Conservation (phyloP, 495 filamentous ascomycete genomes). For the Wilcoxina mikolae region DNA sequence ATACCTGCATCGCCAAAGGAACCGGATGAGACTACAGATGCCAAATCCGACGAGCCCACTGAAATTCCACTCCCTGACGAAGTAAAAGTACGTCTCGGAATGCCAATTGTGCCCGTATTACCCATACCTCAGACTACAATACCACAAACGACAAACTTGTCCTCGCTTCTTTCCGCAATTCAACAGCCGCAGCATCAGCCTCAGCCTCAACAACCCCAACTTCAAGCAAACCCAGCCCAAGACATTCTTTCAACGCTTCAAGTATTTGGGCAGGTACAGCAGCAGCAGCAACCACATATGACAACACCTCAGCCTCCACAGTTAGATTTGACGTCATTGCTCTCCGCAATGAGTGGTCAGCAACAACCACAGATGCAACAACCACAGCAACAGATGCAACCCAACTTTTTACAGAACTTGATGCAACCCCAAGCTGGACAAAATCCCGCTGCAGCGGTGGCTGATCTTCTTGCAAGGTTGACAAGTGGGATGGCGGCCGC, state of each 20-base stretch:
- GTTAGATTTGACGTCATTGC: constrained; percentile 2
- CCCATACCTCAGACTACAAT: constrained; percentile 14
- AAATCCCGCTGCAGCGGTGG: not conserved
- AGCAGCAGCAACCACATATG: constrained; percentile 2
- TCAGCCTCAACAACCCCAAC: constrained; percentile 15
- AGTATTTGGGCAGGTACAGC: not conserved
- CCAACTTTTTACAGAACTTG: constrained; percentile 2
- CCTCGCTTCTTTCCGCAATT: constrained; percentile 21
- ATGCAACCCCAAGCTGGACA: constrained; percentile 1
- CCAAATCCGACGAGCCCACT: constrained; percentile 9
- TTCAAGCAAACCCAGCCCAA: not conserved
- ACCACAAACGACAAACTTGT: constrained; percentile 17
- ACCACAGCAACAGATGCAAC: not conserved
- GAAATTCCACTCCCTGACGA: constrained; percentile 25
- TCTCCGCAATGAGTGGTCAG: constrained; percentile 2
- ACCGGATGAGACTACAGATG: constrained; percentile 17
- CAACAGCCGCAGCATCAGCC: constrained; percentile 18
- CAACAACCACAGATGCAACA: not conserved
- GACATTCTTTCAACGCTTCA: constrained; percentile 5
- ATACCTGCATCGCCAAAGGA: constrained; percentile 27
- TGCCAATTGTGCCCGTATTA: not conserved
- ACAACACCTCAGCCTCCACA: not conserved
- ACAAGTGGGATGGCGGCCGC: not conserved
- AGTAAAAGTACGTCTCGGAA: constrained; percentile 15
- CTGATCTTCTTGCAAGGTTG: not conserved